Evolutionary conservation across 2,329 filamentous ascomycete genomes (phyloP).

Genomic region (Ophiocordyceps camponoti-rufipedis): DNA sequence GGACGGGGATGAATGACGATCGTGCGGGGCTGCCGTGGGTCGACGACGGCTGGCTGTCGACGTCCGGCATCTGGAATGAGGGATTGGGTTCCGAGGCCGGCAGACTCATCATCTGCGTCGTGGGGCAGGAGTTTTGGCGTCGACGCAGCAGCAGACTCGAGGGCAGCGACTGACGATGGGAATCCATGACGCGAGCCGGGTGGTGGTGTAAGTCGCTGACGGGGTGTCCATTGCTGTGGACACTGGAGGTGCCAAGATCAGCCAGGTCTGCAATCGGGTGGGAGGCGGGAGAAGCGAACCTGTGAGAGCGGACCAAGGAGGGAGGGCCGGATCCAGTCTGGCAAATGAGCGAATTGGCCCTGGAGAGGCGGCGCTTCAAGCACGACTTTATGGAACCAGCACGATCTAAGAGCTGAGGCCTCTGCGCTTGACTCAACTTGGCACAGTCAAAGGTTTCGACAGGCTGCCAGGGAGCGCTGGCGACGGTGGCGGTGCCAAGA

Average conservation of each 20-base stretch:
- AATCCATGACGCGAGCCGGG: not conserved
- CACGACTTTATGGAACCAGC: not conserved
- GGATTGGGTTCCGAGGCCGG: not conserved
- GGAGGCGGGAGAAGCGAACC: constrained; percentile 2
- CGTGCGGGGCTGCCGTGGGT: not conserved
- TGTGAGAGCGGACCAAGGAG: constrained; percentile 3
- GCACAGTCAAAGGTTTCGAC: not conserved
- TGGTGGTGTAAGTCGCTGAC: not conserved
- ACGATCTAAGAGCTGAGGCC: no score
- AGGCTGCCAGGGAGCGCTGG: not conserved
- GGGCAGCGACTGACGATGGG: not conserved
- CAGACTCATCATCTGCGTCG: not conserved
- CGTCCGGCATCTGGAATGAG: not conserved
- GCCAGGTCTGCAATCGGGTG: not conserved
- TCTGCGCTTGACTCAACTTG: not conserved
- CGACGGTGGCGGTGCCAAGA: not conserved
- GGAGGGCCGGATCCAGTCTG: not conserved
- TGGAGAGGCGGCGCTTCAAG: not conserved
- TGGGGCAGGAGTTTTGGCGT: not conserved
- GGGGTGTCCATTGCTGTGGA: not conserved
- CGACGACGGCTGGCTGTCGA: not conserved
- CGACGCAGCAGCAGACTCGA: not conserved
- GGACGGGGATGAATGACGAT: constrained; percentile 24
- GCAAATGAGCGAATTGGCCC: constrained; percentile 2
- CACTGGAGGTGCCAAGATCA: not conserved